A percentile compares a stretch with the other conserved stretches of the same genome.
phyloP scores from a whole-genome alignment of 148 eudicot genomes.

The Cornus florida region DNA sequence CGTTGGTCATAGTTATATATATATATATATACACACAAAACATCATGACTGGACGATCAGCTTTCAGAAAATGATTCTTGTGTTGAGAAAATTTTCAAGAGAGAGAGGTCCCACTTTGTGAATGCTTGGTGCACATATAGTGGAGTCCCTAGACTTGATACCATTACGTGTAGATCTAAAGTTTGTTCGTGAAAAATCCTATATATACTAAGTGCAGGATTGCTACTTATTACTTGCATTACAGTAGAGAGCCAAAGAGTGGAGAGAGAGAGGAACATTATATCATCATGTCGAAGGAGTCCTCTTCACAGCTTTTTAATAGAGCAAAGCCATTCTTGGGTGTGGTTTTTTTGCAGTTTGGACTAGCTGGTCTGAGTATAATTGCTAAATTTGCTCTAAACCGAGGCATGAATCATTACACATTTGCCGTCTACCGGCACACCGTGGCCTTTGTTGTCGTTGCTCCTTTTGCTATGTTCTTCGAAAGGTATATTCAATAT shows the following conservation, averaged over 20 bases:
- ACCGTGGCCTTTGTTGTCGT: conserved; percentile 51
- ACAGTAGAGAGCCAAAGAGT: neutral
- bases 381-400: conserved; percentile 63
- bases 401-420: conserved; percentile 69
- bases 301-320: conserved; percentile 10
- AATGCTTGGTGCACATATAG: neutral
- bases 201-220: neutral
- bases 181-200: neutral
- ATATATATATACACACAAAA: no score
- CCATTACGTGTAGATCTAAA: neutral
- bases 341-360: conserved; percentile 62
- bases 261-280: neutral
- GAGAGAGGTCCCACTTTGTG: neutral
- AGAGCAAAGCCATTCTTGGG: conserved; percentile 48
- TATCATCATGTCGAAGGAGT: neutral
- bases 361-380: conserved; percentile 57
- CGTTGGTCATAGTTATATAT: no score
- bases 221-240: neutral
- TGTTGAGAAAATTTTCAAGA: no score
- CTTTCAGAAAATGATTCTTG: no score
- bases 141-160: neutral
- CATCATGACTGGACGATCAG: no score
- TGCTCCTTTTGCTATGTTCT: conserved; percentile 66
- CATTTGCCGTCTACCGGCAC: conserved; percentile 65
- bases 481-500: conserved; percentile 31